Conservation (phyloP, 1,284 basidiomycete genomes). For the Porogramme epimiltina region DNA sequence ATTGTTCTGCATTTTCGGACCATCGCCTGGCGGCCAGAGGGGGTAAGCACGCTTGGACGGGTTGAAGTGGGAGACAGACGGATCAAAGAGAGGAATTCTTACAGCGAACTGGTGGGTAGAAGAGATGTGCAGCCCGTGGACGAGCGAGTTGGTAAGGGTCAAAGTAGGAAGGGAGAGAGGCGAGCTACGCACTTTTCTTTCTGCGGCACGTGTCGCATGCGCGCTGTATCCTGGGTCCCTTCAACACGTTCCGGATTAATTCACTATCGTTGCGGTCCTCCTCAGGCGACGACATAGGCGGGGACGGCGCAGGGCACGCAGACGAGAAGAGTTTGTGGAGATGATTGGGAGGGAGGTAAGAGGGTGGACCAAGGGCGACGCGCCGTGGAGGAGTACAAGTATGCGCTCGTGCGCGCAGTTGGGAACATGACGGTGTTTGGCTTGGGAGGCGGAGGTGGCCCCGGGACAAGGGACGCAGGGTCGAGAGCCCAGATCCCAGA, state of each 20-base stretch:
- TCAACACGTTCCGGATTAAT: constrained; percentile 36
- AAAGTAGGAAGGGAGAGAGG: background rate
- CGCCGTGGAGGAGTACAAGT: no score
- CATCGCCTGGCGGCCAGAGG: constrained; percentile 27
- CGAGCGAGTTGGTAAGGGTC: no score
- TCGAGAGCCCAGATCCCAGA: no score
- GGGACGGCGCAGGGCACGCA: no score
- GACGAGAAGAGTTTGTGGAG: constrained; percentile 34
- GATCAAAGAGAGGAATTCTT: constrained; percentile 6
- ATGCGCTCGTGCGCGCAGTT: background rate
- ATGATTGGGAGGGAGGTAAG: constrained; percentile 30
- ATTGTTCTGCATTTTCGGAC: constrained; percentile 55
- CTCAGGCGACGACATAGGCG: constrained; percentile 47
- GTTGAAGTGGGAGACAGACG: background rate
- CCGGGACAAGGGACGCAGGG: no score
- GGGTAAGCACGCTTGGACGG: background rate
- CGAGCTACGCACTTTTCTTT: constrained; percentile 64
- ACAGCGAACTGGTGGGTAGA: constrained; percentile 27
- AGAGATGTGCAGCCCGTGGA: no score
- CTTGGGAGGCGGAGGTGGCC: background rate
- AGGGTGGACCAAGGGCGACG: background rate
- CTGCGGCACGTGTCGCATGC: constrained; percentile 77
- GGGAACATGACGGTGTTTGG: no score
- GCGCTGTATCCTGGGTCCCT: constrained; percentile 71
- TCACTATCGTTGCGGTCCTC: constrained; percentile 44